Percentiles rank a stretch among this genome's conserved stretches.
Conservation (phyloP, 2,329 filamentous ascomycete genomes). For the Geosmithia putterillii region DNA sequence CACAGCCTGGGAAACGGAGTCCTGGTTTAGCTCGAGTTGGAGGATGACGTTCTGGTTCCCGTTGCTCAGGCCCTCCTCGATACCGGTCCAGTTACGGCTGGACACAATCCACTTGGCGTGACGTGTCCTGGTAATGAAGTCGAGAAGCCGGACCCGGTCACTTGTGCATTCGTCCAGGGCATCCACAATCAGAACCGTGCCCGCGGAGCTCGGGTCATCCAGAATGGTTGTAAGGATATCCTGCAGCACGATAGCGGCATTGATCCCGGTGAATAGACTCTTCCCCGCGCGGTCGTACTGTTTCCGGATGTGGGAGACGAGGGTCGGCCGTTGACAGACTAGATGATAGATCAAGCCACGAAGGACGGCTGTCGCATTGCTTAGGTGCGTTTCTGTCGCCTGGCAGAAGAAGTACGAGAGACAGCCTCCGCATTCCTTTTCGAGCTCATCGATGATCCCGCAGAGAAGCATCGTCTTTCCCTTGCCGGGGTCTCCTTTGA, state of each 20-base stretch:
- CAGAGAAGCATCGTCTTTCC: constrained; percentile 31
- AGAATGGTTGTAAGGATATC: constrained; percentile 26
- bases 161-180: constrained; percentile 33
- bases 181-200: constrained; percentile 26
- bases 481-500: constrained; percentile 25
- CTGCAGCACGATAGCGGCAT: constrained; percentile 21
- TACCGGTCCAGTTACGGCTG: constrained; percentile 26
- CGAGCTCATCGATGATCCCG: constrained; percentile 11
- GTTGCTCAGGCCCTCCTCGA: constrained; percentile 18
- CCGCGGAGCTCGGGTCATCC: constrained; percentile 14
- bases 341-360: constrained; percentile 28
- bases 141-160: constrained; percentile 17
- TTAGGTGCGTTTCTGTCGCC: constrained; percentile 20
- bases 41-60: constrained; percentile 12
- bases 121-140: constrained; percentile 14
- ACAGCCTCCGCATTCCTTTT: not conserved
- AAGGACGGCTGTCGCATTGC: constrained; percentile 24
- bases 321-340: constrained; percentile 15
- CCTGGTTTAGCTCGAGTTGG: constrained; percentile 21
- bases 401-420: constrained; percentile 27
- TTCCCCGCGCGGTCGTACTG: constrained; percentile 18
- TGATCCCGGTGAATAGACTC: constrained; percentile 23
- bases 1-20: constrained; percentile 19
- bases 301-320: constrained; percentile 18
- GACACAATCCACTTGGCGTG: constrained; percentile 26